Evolutionary conservation across 1,284 basidiomycete species (phyloP), one percentile per base, ranked within the genome.

Genomic region (Puccinia triticina): DNA sequence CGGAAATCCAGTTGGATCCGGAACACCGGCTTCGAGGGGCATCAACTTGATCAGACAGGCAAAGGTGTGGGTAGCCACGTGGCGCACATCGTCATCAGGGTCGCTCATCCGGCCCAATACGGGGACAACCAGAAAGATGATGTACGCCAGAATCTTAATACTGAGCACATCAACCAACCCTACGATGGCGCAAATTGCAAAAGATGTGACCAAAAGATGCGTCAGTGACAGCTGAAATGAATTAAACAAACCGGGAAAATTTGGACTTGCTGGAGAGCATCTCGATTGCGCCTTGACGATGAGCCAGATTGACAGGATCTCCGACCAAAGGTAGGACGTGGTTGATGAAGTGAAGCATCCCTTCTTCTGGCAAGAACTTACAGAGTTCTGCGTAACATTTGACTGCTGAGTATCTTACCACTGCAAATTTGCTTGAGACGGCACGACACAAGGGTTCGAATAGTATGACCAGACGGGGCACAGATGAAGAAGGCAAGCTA

Each of bases 1-100:
- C 0, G 97, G 92, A 88, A 99, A 98, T 23, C 93, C 93, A 16
- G 92, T 92, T 50, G 97, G 97, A 87, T 98, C 95, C 8, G 96
- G 96, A 50, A 99, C 89, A 77, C 96, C 97, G 84, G 94, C 93
- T 93, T 99, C 97, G 0, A 99, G 90, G 4, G 97, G 97, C 8
- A 99, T 95, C 93, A 99, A 96, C 89, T 99, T 98, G 85, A 99
- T 94, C n/a, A 99, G 89, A 1, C 94, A 93, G 0, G 97, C 97
- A 87, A 99, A 99, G 0, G 96, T 97, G 86, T 95, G 95, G 11
- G 97, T 98, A 0, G 97, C 93, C 7, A 95, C 92, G 55, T 96
- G 91, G 29, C 97, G 92, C 71, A 97, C 92, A 83, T 94, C 92
- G 84, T 96, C 94, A 86, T 99, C 93, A 2, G 91, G 87, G 87